A percentile compares a stretch with the other conserved stretches of the same genome.
Conservation (phyloP, 2,329 filamentous ascomycete genomes). For the Hysterium pulicare region DNA sequence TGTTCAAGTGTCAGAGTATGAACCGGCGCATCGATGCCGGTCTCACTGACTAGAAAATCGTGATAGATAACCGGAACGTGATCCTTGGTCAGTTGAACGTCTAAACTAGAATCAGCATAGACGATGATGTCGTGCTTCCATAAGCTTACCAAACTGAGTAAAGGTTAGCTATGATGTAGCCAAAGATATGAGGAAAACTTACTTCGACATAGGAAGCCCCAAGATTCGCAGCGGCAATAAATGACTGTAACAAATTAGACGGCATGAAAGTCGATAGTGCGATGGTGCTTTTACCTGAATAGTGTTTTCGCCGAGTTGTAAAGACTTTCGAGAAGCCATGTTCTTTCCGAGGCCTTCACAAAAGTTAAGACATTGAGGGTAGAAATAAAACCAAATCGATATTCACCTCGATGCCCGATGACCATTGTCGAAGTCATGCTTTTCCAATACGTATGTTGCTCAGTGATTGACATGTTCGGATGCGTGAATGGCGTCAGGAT, state of each 20-base stretch:
- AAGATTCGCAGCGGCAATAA: constrained; percentile 91
- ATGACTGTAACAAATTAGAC: constrained; percentile 56
- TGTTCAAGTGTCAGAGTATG: constrained; percentile 93
- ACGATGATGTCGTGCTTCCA: background rate
- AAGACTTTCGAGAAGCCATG: constrained; percentile 72
- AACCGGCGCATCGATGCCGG: constrained; percentile 92
- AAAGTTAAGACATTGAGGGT: constrained; percentile 38
- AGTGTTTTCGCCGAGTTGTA: constrained; percentile 96
- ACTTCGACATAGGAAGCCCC: constrained; percentile 72
- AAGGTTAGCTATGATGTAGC: constrained; percentile 12
- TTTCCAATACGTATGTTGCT: constrained; percentile 94
- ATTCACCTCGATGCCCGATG: constrained; percentile 59
- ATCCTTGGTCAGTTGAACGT: constrained; percentile 98
- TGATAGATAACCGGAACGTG: constrained; percentile 98
- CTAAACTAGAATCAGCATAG: constrained; percentile 43
- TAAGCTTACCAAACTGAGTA: constrained; percentile 21
- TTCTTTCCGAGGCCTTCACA: constrained; percentile 87
- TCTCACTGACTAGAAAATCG: constrained; percentile 96
- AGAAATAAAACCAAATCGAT: constrained; percentile 7
- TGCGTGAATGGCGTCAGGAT: constrained; percentile 93
- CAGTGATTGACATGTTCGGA: constrained; percentile 87
- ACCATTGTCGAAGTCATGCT: constrained; percentile 85
- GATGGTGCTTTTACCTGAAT: constrained; percentile 52
- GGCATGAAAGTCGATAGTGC: constrained; percentile 2
- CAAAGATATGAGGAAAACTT: constrained; percentile 11